A percentile compares a stretch with the other conserved stretches of the same genome.
These are phyloP conservation scores for Angomonas ambiguus DNA, from an alignment of 208 protist species.

Conservation along the genomic window DNA sequence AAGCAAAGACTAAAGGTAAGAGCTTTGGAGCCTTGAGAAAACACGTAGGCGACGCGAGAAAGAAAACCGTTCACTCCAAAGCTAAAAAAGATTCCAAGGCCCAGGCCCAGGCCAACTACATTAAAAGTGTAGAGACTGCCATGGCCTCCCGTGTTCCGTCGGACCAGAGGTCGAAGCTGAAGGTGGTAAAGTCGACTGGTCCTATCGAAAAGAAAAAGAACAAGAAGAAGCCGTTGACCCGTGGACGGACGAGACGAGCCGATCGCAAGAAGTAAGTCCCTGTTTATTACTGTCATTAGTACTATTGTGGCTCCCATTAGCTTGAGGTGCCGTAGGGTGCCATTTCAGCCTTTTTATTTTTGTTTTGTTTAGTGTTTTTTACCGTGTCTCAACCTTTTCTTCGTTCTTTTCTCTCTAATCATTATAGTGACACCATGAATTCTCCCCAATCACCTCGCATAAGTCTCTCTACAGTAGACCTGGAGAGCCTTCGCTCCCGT, in stretches of 20 bases:
- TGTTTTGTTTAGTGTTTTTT: constrained; percentile 2
- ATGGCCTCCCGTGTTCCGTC: constrained; percentile 87
- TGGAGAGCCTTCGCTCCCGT: background rate
- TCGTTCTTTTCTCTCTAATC: constrained; percentile 1
- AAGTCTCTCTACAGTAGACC: background rate
- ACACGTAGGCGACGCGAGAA: constrained; percentile 75
- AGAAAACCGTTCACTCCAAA: constrained; percentile 75
- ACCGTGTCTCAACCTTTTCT: background rate
- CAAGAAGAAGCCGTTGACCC: constrained; percentile 86
- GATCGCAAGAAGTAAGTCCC: constrained; percentile 21
- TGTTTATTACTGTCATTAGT: background rate
- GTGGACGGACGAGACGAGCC: constrained; percentile 58
- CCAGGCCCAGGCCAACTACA: constrained; percentile 77
- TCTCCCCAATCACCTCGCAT: background rate
- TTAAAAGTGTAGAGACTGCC: constrained; percentile 67
- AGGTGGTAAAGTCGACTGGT: constrained; percentile 53
- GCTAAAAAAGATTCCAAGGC: constrained; percentile 41
- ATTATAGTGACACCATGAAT: background rate
- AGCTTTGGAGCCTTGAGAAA: constrained; percentile 80
- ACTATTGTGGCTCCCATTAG: background rate
- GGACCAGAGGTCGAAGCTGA: constrained; percentile 85
- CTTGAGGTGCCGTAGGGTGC: background rate
- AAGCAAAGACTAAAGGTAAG: constrained; percentile 65
- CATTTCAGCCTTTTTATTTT: constrained; percentile 2
- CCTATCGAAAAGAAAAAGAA: constrained; percentile 54